Evolutionary conservation across 2,329 filamentous ascomycete species (phyloP).

Genomic region (Ophiostoma angusticollis): DNA sequence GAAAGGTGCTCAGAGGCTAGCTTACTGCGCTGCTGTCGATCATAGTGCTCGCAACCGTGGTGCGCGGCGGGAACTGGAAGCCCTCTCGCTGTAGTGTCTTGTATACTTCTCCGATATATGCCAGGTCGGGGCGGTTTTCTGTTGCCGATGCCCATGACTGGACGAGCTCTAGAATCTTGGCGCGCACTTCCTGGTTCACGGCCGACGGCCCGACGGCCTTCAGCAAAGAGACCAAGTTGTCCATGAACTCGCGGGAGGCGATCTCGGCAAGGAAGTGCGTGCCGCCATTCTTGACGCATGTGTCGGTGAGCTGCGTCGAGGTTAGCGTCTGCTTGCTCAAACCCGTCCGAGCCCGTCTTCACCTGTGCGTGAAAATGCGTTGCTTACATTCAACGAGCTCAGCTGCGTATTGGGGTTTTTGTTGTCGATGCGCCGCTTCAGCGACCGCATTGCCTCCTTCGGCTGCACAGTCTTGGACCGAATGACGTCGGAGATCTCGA

Average conservation of each 20-base stretch:
- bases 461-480: conserved; percentile 94
- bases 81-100: conserved; percentile 69
- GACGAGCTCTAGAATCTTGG: conserved; percentile 84
- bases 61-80: conserved; percentile 77
- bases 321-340: neutral
- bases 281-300: conserved; percentile 96
- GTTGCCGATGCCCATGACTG: conserved; percentile 88
- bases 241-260: conserved; percentile 95
- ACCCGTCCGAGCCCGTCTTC: too few species aligned
- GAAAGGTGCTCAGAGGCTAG: too few species aligned
- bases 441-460: conserved; percentile 92
- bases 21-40: conserved; percentile 83
- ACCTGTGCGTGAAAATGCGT: neutral
- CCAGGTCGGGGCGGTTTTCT: conserved; percentile 68
- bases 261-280: conserved; percentile 91
- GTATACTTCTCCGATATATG: conserved; percentile 84
- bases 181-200: conserved; percentile 73
- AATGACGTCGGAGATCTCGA: conserved; percentile 96
- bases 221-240: conserved; percentile 82
- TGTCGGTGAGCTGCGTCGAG: conserved; percentile 65
- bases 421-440: conserved; percentile 89
- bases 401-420: conserved; percentile 97
- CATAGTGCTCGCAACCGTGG: conserved; percentile 89
- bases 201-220: conserved; percentile 63
- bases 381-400: conserved; percentile 71